These are phyloP conservation scores for Zygnema circumcarinatum DNA, from an alignment of 139 green algal species.

Conservation along the genomic window DNA sequence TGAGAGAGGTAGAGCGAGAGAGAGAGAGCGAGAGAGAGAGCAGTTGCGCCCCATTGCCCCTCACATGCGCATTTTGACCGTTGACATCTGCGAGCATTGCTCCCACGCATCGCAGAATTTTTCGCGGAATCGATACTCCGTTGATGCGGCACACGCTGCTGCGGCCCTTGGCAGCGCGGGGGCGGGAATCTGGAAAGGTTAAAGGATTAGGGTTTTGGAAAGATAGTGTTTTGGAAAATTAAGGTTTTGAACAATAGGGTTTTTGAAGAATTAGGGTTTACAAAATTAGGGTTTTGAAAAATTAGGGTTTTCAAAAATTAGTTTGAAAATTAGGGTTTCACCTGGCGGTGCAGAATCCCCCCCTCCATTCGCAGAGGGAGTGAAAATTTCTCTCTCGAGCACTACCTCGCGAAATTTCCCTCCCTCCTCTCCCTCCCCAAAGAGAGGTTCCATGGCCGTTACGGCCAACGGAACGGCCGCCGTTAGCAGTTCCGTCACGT, in stretches of 20 bases:
- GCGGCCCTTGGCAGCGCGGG: constrained; percentile 7
- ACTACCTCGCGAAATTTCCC: neutral
- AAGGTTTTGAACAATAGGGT: neutral
- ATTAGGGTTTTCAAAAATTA: neutral
- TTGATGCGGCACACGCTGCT: constrained; percentile 79
- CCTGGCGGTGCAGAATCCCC: neutral
- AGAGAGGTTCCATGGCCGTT: neutral
- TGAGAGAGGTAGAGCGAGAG: neutral
- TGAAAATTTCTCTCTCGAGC: constrained; percentile 16
- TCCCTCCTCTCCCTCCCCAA: neutral
- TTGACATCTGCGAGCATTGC: constrained; percentile 85
- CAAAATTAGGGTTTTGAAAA: neutral
- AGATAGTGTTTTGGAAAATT: too few species aligned
- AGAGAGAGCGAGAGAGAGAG: neutral
- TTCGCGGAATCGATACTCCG: constrained; percentile 71
- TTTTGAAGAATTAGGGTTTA: neutral
- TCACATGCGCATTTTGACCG: constrained; percentile 69
- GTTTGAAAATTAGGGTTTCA: neutral
- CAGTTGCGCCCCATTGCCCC: neutral
- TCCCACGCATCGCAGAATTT: constrained; percentile 77
- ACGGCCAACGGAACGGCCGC: neutral
- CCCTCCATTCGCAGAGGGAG: neutral
- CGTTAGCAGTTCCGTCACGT: neutral
- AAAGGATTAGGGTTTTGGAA: neutral
- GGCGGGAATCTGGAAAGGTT: neutral